Percentiles rank a stretch among this genome's conserved stretches.
phyloP scores from a whole-genome alignment of 495 filamentous ascomycete genomes.

The Penicillium mononematosum region DNA sequence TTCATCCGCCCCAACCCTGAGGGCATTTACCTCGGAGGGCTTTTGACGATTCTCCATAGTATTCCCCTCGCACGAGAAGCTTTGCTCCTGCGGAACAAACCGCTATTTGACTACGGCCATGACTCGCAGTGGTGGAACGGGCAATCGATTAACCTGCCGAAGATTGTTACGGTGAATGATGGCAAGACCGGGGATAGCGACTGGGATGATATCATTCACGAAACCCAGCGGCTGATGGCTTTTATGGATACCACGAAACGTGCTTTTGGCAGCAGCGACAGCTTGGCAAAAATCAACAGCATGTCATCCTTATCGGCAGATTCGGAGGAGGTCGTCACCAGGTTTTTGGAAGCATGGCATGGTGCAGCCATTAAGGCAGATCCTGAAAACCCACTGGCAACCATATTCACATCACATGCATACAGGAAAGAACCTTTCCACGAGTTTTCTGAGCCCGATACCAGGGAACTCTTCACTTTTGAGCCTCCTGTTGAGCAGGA shows the following conservation, averaged over 20 bases:
- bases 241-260: slow-evolving; percentile 78
- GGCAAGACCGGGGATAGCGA: slow-evolving; percentile 35
- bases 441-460: slow-evolving; percentile 31
- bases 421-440: slow-evolving; percentile 36
- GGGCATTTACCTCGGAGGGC: slow-evolving; percentile 59
- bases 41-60: slow-evolving; percentile 77
- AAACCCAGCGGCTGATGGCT: slow-evolving; percentile 75
- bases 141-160: slow-evolving; percentile 55
- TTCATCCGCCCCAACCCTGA: slow-evolving; percentile 68
- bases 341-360: slow-evolving; percentile 45
- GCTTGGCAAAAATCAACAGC: slow-evolving; percentile 46
- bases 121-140: slow-evolving; percentile 87
- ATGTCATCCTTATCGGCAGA: slow-evolving; percentile 37
- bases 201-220: slow-evolving; percentile 49
- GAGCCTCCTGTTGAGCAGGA: slow-evolving; percentile 40
- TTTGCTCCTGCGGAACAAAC: slow-evolving; percentile 55
- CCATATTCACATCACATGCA: slow-evolving; percentile 41
- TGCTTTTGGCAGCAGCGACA: slow-evolving; percentile 76
- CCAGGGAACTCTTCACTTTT: slow-evolving; percentile 44
- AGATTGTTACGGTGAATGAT: slow-evolving; percentile 54
- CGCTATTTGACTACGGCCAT: slow-evolving; percentile 62
- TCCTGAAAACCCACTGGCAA: slow-evolving; percentile 39
- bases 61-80: slow-evolving; percentile 80
- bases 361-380: slow-evolving; percentile 41
- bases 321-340: slow-evolving; percentile 32